Evolutionary conservation across 805 yeast species (phyloP).

Genomic region (Yarrowia porcina): DNA sequence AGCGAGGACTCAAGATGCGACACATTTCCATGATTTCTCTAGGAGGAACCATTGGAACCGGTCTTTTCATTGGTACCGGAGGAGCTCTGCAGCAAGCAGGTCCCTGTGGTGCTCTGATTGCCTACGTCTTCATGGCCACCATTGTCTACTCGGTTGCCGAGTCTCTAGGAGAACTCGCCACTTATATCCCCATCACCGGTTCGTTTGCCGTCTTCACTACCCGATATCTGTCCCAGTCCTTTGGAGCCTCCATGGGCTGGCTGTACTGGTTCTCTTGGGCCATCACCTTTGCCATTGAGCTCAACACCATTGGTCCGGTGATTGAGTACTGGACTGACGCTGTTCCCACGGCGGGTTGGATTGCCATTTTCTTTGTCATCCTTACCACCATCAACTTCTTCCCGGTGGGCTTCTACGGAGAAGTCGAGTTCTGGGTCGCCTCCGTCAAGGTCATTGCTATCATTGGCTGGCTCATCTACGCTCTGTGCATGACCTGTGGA

Average conservation of each 20-base stretch:
- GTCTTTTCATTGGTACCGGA: conserved; percentile 71
- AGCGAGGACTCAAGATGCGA: conserved; percentile 48
- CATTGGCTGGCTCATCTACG: conserved; percentile 58
- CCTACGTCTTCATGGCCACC: conserved; percentile 60
- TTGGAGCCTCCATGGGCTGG: conserved; percentile 57
- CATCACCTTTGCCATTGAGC: conserved; percentile 46
- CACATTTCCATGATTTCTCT: conserved; percentile 78
- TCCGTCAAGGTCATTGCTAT: conserved; percentile 60
- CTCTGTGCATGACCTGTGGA: conserved; percentile 51
- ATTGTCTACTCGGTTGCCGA: conserved; percentile 60
- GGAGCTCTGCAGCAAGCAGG: conserved; percentile 63
- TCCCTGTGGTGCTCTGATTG: conserved; percentile 57
- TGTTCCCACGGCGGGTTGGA: conserved; percentile 51
- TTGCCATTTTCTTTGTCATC: conserved; percentile 47
- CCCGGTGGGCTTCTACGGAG: conserved; percentile 49
- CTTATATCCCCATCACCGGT: conserved; percentile 56
- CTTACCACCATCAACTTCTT: conserved; percentile 45
- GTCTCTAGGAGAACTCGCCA: conserved; percentile 53
- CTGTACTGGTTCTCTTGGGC: conserved; percentile 50
- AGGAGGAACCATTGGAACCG: conserved; percentile 82
- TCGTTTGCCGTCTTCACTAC: conserved; percentile 62
- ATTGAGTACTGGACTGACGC: conserved; percentile 46
- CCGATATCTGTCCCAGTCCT: conserved; percentile 57
- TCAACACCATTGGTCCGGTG: conserved; percentile 44
- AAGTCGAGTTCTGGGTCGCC: conserved; percentile 63